Base-by-base conservation (phyloP, 2,329 filamentous ascomycete genomes). In the Aspergillus chevalieri region DNA sequence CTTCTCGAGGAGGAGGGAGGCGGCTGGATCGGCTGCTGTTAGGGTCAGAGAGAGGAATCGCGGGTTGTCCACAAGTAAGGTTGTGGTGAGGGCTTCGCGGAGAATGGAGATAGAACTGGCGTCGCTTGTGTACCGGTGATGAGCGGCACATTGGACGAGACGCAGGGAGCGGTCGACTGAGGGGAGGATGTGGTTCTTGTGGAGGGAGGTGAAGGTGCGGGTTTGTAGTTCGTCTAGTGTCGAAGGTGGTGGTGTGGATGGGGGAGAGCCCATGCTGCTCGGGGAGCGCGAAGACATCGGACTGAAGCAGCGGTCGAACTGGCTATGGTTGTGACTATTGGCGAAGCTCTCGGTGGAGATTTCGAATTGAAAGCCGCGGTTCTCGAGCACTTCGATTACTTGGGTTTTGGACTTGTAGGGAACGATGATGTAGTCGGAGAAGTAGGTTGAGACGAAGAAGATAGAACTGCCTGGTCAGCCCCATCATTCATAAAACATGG, bases 371-470 rank as follows among this genome's bases (percentile, higher is more conserved):
- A 96, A 96, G 1, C 90, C 90, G 43, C 86, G 82, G 15, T 84
- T 81, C 52, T 92, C 78, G 4, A 97, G 77, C 0, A 89, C 86
- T 50, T 83, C 78, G 30, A 89, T 82, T 44, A 97, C 91, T 36
- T 84, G 85, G 22, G 80, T 74, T 46, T 86, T 83, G 61, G 86
- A 83, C 64, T 84, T 87, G 47, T 78, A 78, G 0, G 93, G 91
- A 1, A 96, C 89, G 33, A 97, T 79, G 60, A 98, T 94, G 70
- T 95, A 97, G 73, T 98, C 92, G 30, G 88, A 93, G 71, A 95
- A 97, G 71, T 97, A 98, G 28, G 90, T 96, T 3, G 92, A 96
- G 67, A 96, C 95, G 78, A 97, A 97, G 76, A 97, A 96, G 64
- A 98, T 95, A 47, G 92, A 88, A 47, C 81, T 83, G 43, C 15